phyloP scores from a whole-genome alignment of 129 eudicot genomes.

The Pseudognaphalium luteoalbum region DNA sequence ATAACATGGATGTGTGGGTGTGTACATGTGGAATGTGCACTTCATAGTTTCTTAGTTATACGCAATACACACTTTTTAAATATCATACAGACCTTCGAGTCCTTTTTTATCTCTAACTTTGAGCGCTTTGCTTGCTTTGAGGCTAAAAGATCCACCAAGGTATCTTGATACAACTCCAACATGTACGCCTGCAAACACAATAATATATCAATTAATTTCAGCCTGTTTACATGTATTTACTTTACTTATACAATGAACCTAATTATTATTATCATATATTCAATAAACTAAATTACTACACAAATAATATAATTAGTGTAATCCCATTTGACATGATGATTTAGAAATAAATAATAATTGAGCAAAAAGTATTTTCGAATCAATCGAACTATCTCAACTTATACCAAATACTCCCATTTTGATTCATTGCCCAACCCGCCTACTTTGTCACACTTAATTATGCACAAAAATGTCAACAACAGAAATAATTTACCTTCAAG shows the following conservation, averaged over 20 bases:
- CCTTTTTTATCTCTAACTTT: conserved; percentile 86
- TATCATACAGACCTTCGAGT: conserved; percentile 65
- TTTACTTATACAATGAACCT: not conserved
- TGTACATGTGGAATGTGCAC: too few species aligned
- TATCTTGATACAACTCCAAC: conserved; percentile 96
- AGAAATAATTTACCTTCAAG: conserved; percentile 62
- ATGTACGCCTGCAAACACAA: conserved; percentile 69
- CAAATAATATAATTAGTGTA: not conserved
- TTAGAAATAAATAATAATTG: not conserved
- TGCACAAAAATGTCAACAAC: not conserved
- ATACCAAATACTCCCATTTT: not conserved
- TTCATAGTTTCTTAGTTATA: not conserved
- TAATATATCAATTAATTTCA: too few species aligned
- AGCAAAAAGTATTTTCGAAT: not conserved
- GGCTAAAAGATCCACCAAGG: conserved; percentile 77
- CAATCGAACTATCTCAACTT: not conserved
- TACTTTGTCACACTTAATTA: not conserved
- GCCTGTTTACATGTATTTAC: not conserved
- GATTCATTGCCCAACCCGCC: not conserved
- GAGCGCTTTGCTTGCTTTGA: conserved; percentile 69
- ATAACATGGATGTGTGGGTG: too few species aligned
- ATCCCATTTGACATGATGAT: not conserved
- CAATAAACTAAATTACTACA: not conserved
- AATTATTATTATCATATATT: not conserved
- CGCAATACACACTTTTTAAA: not conserved